phyloP scores from a whole-genome alignment of 2,329 filamentous ascomycete species.

The Cladosporium sp. region DNA sequence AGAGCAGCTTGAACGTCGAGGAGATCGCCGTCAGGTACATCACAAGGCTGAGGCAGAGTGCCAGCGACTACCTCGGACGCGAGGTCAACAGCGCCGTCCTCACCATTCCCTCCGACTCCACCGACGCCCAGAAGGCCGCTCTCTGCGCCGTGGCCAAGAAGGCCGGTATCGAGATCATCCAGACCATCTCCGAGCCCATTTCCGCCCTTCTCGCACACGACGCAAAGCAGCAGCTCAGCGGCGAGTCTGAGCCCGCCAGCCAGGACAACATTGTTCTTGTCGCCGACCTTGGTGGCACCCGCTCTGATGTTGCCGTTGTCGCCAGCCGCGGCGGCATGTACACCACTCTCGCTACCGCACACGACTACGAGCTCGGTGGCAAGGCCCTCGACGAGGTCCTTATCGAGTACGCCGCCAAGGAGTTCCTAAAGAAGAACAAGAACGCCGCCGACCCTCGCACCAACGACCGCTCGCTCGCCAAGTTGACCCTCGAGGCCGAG shows the following conservation, averaged over 20 bases:
- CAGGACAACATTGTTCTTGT: slow-evolving; percentile 90
- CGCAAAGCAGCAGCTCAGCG: slow-evolving; percentile 49
- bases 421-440: slow-evolving; percentile 97
- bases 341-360: slow-evolving; percentile 86
- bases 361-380: slow-evolving; percentile 94
- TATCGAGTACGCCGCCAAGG: slow-evolving; percentile 96
- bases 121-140: slow-evolving; percentile 80
- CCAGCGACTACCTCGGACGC: slow-evolving; percentile 90
- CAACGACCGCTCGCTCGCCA: slow-evolving; percentile 79
- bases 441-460: slow-evolving; percentile 71
- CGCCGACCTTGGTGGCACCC: slow-evolving; percentile 87
- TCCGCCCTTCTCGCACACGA: slow-evolving; percentile 89
- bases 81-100: slow-evolving; percentile 92
- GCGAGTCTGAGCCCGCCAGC: slow-evolving; percentile 67
- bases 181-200: slow-evolving; percentile 89
- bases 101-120: slow-evolving; percentile 91
- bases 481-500: slow-evolving; percentile 89
- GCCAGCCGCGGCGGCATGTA: slow-evolving; percentile 94
- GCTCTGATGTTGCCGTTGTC: slow-evolving; percentile 87
- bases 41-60: slow-evolving; percentile 75
- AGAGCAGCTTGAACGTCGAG: slow-evolving; percentile 71
- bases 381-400: slow-evolving; percentile 84
- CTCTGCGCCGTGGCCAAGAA: slow-evolving; percentile 74
- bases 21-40: slow-evolving; percentile 86
- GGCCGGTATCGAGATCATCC: slow-evolving; percentile 83